A percentile compares a stretch with the other conserved stretches of the same genome.
phyloP scores from a whole-genome alignment of 208 protist species.

The Trypanosoma avium region DNA sequence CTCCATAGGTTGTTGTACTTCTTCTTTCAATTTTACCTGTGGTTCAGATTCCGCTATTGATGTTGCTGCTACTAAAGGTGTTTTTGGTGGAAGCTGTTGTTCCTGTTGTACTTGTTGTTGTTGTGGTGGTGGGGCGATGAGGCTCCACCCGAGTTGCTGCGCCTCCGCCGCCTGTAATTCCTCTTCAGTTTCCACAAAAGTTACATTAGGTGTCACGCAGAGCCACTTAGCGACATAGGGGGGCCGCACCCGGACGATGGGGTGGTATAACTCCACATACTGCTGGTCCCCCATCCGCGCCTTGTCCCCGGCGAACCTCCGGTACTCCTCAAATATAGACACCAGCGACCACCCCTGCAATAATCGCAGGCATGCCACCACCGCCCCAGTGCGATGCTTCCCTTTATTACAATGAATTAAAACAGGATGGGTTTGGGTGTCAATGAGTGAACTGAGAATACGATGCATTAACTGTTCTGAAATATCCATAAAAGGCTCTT shows the following conservation, averaged over 20 bases:
- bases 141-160: conserved; percentile 53
- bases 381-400: conserved; percentile 95
- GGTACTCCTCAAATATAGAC: conserved; percentile 97
- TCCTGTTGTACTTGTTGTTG: background rate
- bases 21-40: background rate
- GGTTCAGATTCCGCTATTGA: background rate
- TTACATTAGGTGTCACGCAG: conserved; percentile 37
- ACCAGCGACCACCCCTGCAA: conserved; percentile 95
- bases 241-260: conserved; percentile 60
- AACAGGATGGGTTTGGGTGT: conserved; percentile 94
- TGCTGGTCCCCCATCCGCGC: conserved; percentile 94
- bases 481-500: conserved; percentile 97
- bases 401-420: conserved; percentile 98
- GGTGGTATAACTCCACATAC: conserved; percentile 97
- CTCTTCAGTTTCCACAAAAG: conserved; percentile 53
- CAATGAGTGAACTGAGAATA: conserved; percentile 75
- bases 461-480: conserved; percentile 90
- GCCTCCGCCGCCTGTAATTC: conserved; percentile 65
- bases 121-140: conserved; percentile 50
- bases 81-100: background rate
- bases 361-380: conserved; percentile 92
- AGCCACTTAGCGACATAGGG: conserved; percentile 75
- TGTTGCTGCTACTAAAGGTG: too few species aligned
- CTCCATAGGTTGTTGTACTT: background rate
- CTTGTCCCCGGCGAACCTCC: conserved; percentile 94